Evolutionary conservation across 1,139 yeast species (phyloP).

Genomic region (Kazachstania sp.): DNA sequence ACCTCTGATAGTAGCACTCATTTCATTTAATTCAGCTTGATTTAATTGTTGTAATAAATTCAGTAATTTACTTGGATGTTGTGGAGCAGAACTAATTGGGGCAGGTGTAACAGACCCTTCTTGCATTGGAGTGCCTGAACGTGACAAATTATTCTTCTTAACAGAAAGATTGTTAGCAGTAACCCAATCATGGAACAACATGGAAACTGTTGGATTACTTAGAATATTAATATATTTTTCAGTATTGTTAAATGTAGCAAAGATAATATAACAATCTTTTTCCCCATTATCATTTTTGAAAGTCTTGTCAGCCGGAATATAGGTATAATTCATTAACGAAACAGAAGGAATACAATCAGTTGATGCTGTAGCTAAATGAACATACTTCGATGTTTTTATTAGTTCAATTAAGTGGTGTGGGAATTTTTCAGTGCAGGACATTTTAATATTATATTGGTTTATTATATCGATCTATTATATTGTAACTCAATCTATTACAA

Average conservation of each 20-base stretch:
- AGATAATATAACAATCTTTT: constrained; percentile 44
- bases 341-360: constrained; percentile 66
- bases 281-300: constrained; percentile 26
- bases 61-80: constrained; percentile 37
- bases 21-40: constrained; percentile 64
- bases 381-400: constrained; percentile 52
- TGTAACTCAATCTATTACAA: too few species aligned
- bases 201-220: constrained; percentile 64
- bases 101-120: constrained; percentile 1
- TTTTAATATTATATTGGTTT: too few species aligned
- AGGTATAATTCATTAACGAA: constrained; percentile 81
- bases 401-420: constrained; percentile 51
- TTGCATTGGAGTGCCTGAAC: constrained; percentile 17
- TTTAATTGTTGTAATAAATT: constrained; percentile 64
- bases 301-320: constrained; percentile 36
- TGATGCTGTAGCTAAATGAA: constrained; percentile 74
- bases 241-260: constrained; percentile 63
- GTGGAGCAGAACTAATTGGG: constrained; percentile 6
- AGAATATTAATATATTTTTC: constrained; percentile 60
- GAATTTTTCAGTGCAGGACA: constrained; percentile 33
- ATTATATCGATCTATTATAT: too few species aligned
- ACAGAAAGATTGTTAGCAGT: constrained; percentile 41
- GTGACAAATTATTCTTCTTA: constrained; percentile 22
- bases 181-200: constrained; percentile 83
- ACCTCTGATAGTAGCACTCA: constrained; percentile 73